phyloP scores from a whole-genome alignment of 163 green algal species.

The Chlamydomonas reinhardtii region DNA sequence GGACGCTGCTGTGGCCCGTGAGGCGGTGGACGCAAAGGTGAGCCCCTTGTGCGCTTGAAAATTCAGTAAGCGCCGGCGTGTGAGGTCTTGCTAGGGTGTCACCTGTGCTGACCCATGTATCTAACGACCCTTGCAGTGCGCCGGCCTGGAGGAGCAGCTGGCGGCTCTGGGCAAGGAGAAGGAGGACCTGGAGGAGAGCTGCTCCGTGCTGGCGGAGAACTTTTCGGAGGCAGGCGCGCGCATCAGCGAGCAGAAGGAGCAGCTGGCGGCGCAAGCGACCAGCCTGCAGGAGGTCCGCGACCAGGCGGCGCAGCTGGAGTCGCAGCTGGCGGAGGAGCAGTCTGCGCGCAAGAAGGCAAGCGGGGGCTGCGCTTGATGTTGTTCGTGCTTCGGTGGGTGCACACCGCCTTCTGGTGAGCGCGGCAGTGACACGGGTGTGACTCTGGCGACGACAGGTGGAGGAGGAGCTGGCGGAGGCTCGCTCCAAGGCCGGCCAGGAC shows the following conservation, averaged over 20 bases:
- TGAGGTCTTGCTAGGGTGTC: no score
- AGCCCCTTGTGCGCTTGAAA: no score
- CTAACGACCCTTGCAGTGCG: not conserved
- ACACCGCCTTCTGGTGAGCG: no score
- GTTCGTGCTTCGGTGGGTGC: no score
- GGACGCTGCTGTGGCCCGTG: not conserved
- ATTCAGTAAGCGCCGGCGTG: no score
- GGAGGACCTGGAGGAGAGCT: constrained; percentile 33
- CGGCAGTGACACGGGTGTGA: no score
- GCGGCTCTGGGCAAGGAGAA: constrained; percentile 5
- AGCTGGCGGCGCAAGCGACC: not conserved
- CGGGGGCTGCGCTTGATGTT: no score
- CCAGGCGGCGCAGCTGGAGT: not conserved
- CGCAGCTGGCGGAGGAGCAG: constrained; percentile 7
- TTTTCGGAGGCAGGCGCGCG: constrained; percentile 23
- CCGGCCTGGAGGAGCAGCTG: not conserved
- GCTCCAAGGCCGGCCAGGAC: not conserved
- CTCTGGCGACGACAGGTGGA: not conserved
- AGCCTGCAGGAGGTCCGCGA: not conserved
- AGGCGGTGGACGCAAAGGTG: not conserved
- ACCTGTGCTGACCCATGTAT: no score
- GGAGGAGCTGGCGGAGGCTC: not conserved
- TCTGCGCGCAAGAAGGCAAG: not conserved
- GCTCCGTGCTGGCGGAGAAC: constrained; percentile 50
- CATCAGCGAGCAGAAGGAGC: constrained; percentile 43